Conservation (phyloP, 108 stramenopile species). For the Ochromonas danica region DNA sequence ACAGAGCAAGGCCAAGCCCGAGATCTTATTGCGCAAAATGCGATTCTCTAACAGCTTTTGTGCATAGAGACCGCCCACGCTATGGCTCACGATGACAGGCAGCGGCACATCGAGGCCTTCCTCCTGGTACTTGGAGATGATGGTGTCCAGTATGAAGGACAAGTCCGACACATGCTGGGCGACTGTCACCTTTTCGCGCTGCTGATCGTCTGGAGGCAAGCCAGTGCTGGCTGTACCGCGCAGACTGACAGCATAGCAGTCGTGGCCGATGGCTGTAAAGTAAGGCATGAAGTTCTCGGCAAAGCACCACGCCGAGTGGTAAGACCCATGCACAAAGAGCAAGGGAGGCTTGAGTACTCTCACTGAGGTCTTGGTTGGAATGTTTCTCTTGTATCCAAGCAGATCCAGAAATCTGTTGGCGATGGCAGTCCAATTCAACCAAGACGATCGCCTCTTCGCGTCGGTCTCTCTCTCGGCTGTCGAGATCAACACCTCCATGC, state of each 20-base stretch:
- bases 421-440: too few species aligned
- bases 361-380: too few species aligned
- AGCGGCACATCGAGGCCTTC: background rate
- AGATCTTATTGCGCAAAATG: background rate
- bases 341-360: conserved; percentile 57
- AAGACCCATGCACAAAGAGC: conserved; percentile 68
- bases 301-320: conserved; percentile 73
- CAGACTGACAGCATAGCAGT: conserved; percentile 58
- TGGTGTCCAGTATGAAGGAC: conserved; percentile 39
- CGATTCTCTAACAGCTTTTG: conserved; percentile 44
- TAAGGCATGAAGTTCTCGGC: conserved; percentile 58
- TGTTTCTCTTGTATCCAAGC: too few species aligned
- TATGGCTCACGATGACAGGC: conserved; percentile 23
- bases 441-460: too few species aligned
- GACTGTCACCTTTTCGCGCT: conserved; percentile 29
- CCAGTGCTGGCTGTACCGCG: conserved; percentile 65
- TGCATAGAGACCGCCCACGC: conserved; percentile 45
- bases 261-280: conserved; percentile 60
- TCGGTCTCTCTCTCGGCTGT: too few species aligned
- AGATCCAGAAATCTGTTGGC: too few species aligned
- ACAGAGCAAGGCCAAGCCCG: conserved; percentile 67
- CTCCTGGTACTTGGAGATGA: conserved; percentile 62
- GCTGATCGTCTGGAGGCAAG: background rate
- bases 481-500: too few species aligned
- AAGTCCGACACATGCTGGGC: conserved; percentile 42